These are phyloP conservation scores for Aspergillus persii DNA, from an alignment of 2,329 filamentous ascomycete species.

Conservation along the genomic window DNA sequence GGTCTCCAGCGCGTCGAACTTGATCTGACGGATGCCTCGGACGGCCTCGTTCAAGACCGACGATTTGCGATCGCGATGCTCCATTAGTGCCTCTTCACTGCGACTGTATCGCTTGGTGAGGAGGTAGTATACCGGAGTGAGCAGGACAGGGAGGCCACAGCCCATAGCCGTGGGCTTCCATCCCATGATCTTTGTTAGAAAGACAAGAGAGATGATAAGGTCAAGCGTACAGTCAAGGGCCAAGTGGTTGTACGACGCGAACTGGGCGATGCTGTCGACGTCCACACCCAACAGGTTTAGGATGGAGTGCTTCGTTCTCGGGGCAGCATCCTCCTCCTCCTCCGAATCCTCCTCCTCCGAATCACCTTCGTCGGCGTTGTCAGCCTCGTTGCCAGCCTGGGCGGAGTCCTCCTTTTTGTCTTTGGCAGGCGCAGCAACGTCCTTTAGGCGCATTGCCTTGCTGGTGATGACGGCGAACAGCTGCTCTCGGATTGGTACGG, in stretches of 20 bases:
- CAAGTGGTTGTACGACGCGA: conserved; percentile 62
- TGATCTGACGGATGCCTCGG: conserved; percentile 77
- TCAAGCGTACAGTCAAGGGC: conserved; percentile 63
- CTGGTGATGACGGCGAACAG: conserved; percentile 69
- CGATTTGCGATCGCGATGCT: conserved; percentile 70
- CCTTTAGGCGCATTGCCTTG: conserved; percentile 72
- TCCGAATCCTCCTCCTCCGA: conserved; percentile 45
- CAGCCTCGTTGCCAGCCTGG: not conserved
- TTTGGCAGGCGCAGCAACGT: conserved; percentile 48
- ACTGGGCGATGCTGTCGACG: conserved; percentile 65
- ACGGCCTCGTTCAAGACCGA: conserved; percentile 72
- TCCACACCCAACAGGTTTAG: conserved; percentile 77
- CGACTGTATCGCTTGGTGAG: conserved; percentile 63
- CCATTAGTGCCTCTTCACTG: conserved; percentile 70
- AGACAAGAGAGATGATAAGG: conserved; percentile 62
- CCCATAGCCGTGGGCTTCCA: conserved; percentile 67
- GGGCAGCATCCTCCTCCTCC: conserved; percentile 35
- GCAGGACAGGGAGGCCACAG: conserved; percentile 60
- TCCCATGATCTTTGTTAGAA: conserved; percentile 66
- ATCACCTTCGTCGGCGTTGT: conserved; percentile 41
- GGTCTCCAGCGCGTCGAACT: conserved; percentile 71
- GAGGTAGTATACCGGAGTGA: conserved; percentile 66
- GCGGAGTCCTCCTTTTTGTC: conserved; percentile 33
- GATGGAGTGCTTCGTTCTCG: conserved; percentile 55
- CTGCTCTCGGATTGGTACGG: conserved; percentile 63